These are phyloP conservation scores for Kandelia obovata DNA, from an alignment of 345 rosid genomes.

Conservation along the genomic window DNA sequence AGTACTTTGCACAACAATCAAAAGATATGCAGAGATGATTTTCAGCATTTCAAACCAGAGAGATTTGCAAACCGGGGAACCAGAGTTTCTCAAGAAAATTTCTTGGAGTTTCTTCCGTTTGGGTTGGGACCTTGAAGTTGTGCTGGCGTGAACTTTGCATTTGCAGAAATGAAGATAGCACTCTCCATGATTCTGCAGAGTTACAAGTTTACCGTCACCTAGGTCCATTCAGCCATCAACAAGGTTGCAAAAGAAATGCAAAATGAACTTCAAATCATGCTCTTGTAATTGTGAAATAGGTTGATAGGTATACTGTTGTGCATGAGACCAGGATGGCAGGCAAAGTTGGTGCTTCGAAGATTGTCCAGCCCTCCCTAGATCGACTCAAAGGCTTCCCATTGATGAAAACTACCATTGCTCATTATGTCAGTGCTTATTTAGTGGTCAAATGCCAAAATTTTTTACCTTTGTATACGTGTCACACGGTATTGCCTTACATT, in stretches of 20 bases:
- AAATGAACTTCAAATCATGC: not conserved
- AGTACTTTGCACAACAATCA: not conserved
- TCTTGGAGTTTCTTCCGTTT: not conserved
- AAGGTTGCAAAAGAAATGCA: not conserved
- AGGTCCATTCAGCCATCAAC: not conserved
- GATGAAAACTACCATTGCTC: no score
- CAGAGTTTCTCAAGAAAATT: not conserved
- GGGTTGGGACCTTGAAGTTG: no score
- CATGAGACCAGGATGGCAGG: no score
- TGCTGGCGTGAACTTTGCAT: no score
- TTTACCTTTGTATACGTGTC: no score
- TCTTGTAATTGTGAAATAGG: not conserved
- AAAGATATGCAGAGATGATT: not conserved
- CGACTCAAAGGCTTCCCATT: no score
- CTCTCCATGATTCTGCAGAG: conserved; percentile 4
- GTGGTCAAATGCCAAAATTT: no score
- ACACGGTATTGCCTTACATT: no score
- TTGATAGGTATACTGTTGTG: no score
- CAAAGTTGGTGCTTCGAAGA: no score
- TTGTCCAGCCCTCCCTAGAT: no score
- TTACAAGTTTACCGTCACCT: not conserved
- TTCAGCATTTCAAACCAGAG: conserved; percentile 2
- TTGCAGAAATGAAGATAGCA: not conserved
- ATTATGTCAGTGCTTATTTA: no score
- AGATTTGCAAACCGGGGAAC: not conserved